These are phyloP conservation scores for Backusella morwellensis DNA, from an alignment of 192 early-diverging fungal species.

Conservation along the genomic window DNA sequence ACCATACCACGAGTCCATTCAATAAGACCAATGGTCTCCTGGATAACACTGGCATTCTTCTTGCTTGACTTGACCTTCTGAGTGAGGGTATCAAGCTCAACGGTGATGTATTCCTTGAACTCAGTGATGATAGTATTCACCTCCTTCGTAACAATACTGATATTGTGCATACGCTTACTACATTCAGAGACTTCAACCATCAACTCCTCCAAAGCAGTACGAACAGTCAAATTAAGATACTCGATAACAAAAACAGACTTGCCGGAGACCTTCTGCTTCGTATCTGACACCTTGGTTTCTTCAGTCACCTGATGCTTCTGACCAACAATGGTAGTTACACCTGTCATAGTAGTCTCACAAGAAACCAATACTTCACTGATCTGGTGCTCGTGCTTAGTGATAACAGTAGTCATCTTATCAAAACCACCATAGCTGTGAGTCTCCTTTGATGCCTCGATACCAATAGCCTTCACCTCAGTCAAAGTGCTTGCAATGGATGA, in stretches of 20 bases:
- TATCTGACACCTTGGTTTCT: neutral
- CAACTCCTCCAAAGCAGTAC: slow-evolving; percentile 4
- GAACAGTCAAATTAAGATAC: neutral
- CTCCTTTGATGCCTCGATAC: neutral
- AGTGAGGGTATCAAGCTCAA: neutral
- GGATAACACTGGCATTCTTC: neutral
- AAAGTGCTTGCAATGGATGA: neutral
- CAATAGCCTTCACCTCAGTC: slow-evolving; percentile 12
- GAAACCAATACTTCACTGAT: slow-evolving; percentile 6
- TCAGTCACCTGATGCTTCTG: neutral
- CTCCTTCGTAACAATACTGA: neutral
- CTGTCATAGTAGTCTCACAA: neutral
- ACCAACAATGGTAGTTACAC: neutral
- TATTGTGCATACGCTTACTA: slow-evolving; percentile 7
- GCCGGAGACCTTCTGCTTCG: neutral
- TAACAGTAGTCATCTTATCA: slow-evolving; percentile 13
- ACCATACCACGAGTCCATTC: slow-evolving; percentile 24
- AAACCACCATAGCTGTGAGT: slow-evolving; percentile 3
- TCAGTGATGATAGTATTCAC: neutral
- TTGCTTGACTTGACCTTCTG: neutral
- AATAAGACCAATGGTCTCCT: neutral
- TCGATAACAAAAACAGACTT: neutral
- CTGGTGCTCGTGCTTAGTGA: slow-evolving; percentile 10
- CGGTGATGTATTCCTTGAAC: neutral
- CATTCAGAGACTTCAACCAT: slow-evolving; percentile 10